phyloP scores from a whole-genome alignment of 371 early-diverging fungal genomes.

The Lichtheimia ramosa region DNA sequence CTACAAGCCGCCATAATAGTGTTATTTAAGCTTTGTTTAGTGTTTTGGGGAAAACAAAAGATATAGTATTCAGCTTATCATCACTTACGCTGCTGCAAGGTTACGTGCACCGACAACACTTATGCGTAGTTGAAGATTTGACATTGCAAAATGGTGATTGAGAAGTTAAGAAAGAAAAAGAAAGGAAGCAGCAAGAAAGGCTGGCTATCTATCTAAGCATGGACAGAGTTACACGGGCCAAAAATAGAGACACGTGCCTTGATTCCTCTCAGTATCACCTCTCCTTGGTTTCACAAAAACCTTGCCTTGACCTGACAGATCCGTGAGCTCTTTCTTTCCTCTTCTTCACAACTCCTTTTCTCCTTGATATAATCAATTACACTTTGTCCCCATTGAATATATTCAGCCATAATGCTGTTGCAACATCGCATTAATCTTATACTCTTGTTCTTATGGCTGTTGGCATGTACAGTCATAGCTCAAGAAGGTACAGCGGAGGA shows the following conservation, averaged over 20 bases:
- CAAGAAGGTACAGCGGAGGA: too few relatives aligned
- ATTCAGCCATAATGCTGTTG: too few relatives aligned
- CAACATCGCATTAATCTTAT: too few relatives aligned
- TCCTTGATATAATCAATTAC: not conserved
- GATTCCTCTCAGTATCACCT: not conserved
- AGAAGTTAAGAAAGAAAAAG: slow-evolving; percentile 4
- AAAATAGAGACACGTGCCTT: slow-evolving; percentile 4
- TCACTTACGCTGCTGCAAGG: slow-evolving; percentile 36
- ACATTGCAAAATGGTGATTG: slow-evolving; percentile 15
- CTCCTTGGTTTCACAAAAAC: not conserved
- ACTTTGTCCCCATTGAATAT: too few relatives aligned
- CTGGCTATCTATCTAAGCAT: slow-evolving; percentile 7
- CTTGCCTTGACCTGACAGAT: not conserved
- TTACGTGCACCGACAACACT: slow-evolving; percentile 26
- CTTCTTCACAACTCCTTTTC: not conserved
- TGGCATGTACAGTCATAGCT: too few relatives aligned
- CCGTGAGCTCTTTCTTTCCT: not conserved
- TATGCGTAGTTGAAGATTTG: slow-evolving; percentile 27
- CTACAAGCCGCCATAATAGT: slow-evolving; percentile 9
- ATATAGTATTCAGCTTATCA: not conserved
- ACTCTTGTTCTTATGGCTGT: too few relatives aligned
- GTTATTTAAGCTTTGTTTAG: too few relatives aligned
- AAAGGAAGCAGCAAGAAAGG: slow-evolving; percentile 1
- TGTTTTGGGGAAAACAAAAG: not conserved
- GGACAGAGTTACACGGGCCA: slow-evolving; percentile 5